Evolutionary conservation across 768 basidiomycete species (phyloP), one percentile per base, ranked within the genome.

Genomic region (Naematelia encephala): DNA sequence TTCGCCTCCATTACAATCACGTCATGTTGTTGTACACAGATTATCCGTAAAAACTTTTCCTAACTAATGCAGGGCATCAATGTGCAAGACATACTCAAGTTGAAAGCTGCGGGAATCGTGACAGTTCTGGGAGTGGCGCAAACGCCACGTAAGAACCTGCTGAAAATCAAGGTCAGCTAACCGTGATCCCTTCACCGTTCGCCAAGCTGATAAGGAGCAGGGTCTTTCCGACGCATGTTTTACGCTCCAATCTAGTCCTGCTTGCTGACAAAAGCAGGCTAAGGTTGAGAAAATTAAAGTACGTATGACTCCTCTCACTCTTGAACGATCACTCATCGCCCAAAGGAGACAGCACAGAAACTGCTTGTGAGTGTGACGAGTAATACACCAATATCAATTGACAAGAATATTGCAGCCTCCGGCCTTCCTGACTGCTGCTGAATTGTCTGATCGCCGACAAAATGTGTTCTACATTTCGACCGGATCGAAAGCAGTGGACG

Each of bases 231-330:
- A 96, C 68, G 89, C 70, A 54, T 48, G 62, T 29, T 29, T 5
- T 21, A 27, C 10, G 13, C 5, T 5, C 16, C n/a, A 3, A 21
- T 47, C 46, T 21, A 10, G 46, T 19, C 46, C 8, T 8, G 3
- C 39, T 21, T 25, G 16, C 48, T 26, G 51, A 10, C n/a, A 12
- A n/a, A n/a, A n/a, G 8, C 49, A 77, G 72, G 70, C 93, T 0
- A 98, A 98, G 75, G 91, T 98, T 1, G 93, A 98, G 72, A 98
- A 98, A 76, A 89, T 97, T 69, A 94, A 94, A 81, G 91, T 84
- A 57, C 43, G 73, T 56, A 57, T 62, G 57, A 2, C 13, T 5
- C 50, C 42, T 39, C 45, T 25, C 11, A n/a, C n/a, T 22, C 30
- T 25, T 12, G 51, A 13, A 4, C 43, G 26, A 34, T 19, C 16